Base-by-base conservation (phyloP, 1,284 basidiomycete species). In the Coriolopsis trogii region DNA sequence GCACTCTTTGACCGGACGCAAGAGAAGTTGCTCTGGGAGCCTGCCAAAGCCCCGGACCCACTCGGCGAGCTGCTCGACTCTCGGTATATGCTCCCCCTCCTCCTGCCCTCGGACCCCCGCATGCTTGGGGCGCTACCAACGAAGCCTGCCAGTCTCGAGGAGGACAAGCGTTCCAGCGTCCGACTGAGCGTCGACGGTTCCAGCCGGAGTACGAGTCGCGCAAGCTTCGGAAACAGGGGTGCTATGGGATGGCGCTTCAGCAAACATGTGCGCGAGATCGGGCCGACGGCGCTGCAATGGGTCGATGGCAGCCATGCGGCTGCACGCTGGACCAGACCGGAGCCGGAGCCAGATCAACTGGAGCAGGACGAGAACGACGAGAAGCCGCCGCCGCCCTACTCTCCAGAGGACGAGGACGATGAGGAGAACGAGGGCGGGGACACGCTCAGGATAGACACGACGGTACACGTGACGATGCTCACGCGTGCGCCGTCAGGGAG, bases 11-110 rank as follows among this genome's bases (percentile, higher is more conserved):
- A 92, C 67, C 81, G 78, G 46, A 69, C 74, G 0, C 75, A 79
- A 26, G 82, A 86, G 26, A 79, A 84, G 39, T 77, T 83, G 0
- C 70, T 78, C 6, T 96, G 93, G 87, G 82, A 85, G 50, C 90
- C 93, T 13, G 76, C 82, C 1, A 80, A 81, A 49, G 81, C 89
- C 23, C 89, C 92, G 0, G 89, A 91, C 64, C 87, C 85, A 18
- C 77, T 94, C 3, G 93, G 93, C 40, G 94, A 97, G 69, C 73
- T 95, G 16, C 74, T 97, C 51, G 94, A 98, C 68, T 93, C 91
- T 20, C 80, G 94, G 53, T 84, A 91, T 68, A 98, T 98, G 93
- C 81, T 98, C 12, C 93, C 93, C 0, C 79, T 98, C 43, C 77
- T 87, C 15, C 81, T 97, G 40, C 95, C 95, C 3, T 84, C 84